A percentile compares a stretch with the other conserved stretches of the same genome.
These are phyloP conservation scores for Apiotrichum mycotoxinovorans DNA, from an alignment of 1,284 basidiomycete species.

Conservation along the genomic window DNA sequence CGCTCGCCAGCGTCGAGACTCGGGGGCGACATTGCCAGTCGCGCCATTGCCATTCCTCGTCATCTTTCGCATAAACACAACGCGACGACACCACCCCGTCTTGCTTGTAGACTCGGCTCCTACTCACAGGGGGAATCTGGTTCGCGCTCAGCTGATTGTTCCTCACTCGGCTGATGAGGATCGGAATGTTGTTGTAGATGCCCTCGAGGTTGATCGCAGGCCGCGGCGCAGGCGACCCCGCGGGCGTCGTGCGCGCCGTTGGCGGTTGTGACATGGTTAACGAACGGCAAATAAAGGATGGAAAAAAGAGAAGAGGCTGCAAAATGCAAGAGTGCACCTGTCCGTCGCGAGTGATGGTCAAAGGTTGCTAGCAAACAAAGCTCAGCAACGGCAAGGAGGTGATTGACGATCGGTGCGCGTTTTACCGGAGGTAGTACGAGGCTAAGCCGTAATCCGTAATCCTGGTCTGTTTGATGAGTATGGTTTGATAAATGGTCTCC, in stretches of 20 bases:
- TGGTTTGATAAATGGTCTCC: too few species aligned
- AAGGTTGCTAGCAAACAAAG: too few species aligned
- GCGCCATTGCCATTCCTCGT: too few species aligned
- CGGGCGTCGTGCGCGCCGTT: constrained; percentile 14
- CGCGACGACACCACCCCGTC: neutral
- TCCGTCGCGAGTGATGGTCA: neutral
- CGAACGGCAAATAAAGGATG: too few species aligned
- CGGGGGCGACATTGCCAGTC: too few species aligned
- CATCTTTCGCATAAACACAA: neutral
- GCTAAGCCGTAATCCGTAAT: too few species aligned
- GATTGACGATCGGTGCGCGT: too few species aligned
- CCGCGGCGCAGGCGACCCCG: constrained; percentile 16
- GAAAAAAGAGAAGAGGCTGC: neutral
- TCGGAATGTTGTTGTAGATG: constrained; percentile 22
- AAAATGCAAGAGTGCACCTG: neutral
- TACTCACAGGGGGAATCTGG: constrained; percentile 17
- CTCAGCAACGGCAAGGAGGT: too few species aligned
- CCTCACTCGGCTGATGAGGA: constrained; percentile 18
- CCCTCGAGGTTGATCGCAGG: constrained; percentile 18
- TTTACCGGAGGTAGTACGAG: too few species aligned
- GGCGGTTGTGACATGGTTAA: constrained; percentile 1
- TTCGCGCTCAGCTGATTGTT: constrained; percentile 15
- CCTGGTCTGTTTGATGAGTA: too few species aligned
- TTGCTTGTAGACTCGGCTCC: too few species aligned
- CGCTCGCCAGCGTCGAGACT: too few species aligned